Evolutionary conservation across 2,329 filamentous ascomycete genomes (phyloP), one percentile per base, ranked within the genome.

Genomic region (Colletotrichum karsti): DNA sequence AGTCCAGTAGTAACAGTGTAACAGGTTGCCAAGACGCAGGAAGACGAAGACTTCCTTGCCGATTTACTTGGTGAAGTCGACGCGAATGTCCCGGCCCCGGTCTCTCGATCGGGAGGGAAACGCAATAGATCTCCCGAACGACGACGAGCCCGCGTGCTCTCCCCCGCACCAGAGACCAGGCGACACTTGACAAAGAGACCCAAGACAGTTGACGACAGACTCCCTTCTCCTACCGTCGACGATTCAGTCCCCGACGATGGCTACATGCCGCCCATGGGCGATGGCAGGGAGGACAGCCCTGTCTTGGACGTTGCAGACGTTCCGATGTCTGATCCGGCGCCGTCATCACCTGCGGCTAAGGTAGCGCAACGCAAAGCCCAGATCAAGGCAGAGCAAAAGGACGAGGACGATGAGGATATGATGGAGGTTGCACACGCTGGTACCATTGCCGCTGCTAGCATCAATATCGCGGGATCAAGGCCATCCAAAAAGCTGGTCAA

Each of bases 1-100:
- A 35, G 13, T 3, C 5, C 30, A 26, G 10, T 22, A n/a, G 35
- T 69, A 33, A 69, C 44, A 13, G 6, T 3, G 6, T 5, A 2
- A 28, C 66, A 94, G 93, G 88, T 89, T 46, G 84, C 90, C 69
- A 93, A 92, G 74, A 97, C 93, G 5, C 92, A 95, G 73, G 95
- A 93, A 72, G 95, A 98, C 74, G 92, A 94, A 64, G 92, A 92
- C 63, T 99, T 98, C 80, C 88, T 99, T 80, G 88, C 90, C 18
- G 90, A 91, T 74, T 86, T 99, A 2, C 88, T 99, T 1, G 94
- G 90, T 68, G 94, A 98, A 79, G 93, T 99, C 62, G 94, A 98
- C 76, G 88, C 89, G 55, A 97, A 96, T 75, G 82, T 88, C 60
- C 82, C 85, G 1, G 79, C 81, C 1, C 80, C 84, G 1, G 82